Evolutionary conservation across 176 grass and related monocot genomes (phyloP).

Genomic region (Carex myosuroides): DNA sequence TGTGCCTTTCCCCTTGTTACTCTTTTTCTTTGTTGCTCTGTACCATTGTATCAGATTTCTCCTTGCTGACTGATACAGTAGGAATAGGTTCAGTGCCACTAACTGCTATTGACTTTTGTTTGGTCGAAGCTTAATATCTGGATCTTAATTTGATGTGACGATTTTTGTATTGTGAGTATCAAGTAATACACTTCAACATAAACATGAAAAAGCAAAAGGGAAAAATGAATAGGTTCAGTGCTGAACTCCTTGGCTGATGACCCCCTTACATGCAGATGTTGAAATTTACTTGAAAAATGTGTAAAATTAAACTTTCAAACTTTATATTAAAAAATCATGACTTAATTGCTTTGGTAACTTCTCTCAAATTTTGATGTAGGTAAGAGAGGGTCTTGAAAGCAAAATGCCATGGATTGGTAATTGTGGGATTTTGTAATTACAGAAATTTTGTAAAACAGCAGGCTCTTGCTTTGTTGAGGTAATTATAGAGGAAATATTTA

Average conservation of each 20-base stretch:
- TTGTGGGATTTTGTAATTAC: background rate
- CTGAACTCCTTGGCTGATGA: background rate
- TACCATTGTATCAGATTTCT: background rate
- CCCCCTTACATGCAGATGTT: background rate
- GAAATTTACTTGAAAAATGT: background rate
- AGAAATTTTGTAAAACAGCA: background rate
- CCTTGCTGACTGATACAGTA: background rate
- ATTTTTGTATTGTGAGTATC: background rate
- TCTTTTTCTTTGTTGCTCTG: background rate
- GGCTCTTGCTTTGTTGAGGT: background rate
- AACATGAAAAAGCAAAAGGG: background rate
- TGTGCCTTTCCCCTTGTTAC: background rate
- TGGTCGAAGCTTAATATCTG: background rate
- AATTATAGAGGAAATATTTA: slow-evolving; percentile 4
- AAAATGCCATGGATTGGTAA: background rate
- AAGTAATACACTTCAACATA: background rate
- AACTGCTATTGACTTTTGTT: background rate
- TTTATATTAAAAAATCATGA: background rate
- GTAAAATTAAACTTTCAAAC: background rate
- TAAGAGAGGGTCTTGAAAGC: background rate
- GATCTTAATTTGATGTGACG: background rate
- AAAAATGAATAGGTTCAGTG: background rate
- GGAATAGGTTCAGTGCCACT: background rate
- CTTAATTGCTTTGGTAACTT: background rate
- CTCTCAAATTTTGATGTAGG: background rate